Evolutionary conservation across 768 basidiomycete species (phyloP).

Genomic region (Tylopilus rubrobrunneus): DNA sequence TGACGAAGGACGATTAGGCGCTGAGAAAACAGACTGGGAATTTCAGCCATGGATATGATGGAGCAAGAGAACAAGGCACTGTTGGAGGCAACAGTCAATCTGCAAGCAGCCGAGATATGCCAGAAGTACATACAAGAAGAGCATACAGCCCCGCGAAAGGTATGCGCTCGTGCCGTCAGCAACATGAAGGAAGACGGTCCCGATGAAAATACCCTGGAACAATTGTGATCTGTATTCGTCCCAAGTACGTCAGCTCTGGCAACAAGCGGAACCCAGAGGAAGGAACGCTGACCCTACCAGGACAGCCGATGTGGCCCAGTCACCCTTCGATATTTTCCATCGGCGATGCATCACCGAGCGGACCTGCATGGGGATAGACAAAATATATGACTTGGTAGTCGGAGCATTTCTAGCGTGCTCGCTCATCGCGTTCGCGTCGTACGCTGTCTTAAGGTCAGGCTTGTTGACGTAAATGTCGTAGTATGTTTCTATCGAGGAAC

Average conservation of each 20-base stretch:
- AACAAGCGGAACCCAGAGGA: conserved; percentile 2
- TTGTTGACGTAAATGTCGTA: conserved; percentile 41
- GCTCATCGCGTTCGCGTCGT: conserved; percentile 42
- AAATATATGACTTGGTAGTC: conserved; percentile 40
- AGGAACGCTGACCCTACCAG: conserved; percentile 30
- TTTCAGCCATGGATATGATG: conserved; percentile 50
- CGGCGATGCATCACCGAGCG: conserved; percentile 42
- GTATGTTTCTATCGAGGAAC: conserved; percentile 45
- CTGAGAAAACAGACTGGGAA: conserved; percentile 42
- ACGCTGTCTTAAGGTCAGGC: conserved; percentile 39
- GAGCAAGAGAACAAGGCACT: conserved; percentile 49
- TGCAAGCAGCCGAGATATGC: background rate
- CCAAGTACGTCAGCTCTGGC: conserved; percentile 1
- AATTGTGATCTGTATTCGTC: conserved; percentile 33
- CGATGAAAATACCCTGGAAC: conserved; percentile 20
- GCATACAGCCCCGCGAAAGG: conserved; percentile 64
- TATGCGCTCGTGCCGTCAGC: conserved; percentile 31
- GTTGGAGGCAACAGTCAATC: conserved; percentile 23
- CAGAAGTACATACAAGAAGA: conserved; percentile 59
- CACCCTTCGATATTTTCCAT: conserved; percentile 42
- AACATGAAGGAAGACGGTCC: conserved; percentile 41
- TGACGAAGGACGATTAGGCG: conserved; percentile 43
- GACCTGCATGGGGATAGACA: conserved; percentile 44
- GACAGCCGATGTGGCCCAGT: conserved; percentile 33
- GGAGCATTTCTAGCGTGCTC: conserved; percentile 45